Conservation (phyloP, 495 filamentous ascomycete genomes). For the Talaromyces proteolyticus region DNA sequence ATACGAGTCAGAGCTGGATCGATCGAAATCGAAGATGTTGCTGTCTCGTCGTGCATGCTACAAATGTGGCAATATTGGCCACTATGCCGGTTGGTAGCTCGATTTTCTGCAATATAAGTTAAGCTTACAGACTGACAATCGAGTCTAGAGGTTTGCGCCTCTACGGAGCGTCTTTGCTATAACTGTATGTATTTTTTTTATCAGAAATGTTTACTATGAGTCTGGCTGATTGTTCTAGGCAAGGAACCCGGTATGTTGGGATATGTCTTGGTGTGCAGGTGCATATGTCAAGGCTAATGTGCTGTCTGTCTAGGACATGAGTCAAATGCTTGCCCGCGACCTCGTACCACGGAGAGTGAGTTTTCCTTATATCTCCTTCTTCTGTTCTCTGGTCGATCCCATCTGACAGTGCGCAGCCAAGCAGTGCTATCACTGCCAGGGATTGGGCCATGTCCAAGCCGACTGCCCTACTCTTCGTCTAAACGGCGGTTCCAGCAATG, state of each 20-base stretch:
- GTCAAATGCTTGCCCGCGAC: slow-evolving; percentile 92
- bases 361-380: slow-evolving; percentile 8
- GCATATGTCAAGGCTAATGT: slow-evolving; percentile 11
- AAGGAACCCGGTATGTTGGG: slow-evolving; percentile 71
- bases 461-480: slow-evolving; percentile 97
- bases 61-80: slow-evolving; percentile 99
- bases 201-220: neutral
- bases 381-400: slow-evolving; percentile 2
- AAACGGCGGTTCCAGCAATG: slow-evolving; percentile 69
- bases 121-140: neutral
- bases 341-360: slow-evolving; percentile 89
- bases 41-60: slow-evolving; percentile 97
- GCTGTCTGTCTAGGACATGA: slow-evolving; percentile 69
- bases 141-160: slow-evolving; percentile 81
- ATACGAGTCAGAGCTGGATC: no score
- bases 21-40: slow-evolving; percentile 65
- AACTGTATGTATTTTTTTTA: slow-evolving; percentile 65
- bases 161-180: slow-evolving; percentile 96
- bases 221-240: slow-evolving; percentile 38
- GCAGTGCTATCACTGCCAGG: slow-evolving; percentile 99
- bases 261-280: slow-evolving; percentile 26
- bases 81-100: slow-evolving; percentile 71
- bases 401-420: slow-evolving; percentile 55
- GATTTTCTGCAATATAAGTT: neutral
- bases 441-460: slow-evolving; percentile 95